Percentiles rank a stretch among this genome's conserved stretches.
Evolutionary conservation across 129 eudicot species (phyloP).

Genomic region (Erigeron canadensis): DNA sequence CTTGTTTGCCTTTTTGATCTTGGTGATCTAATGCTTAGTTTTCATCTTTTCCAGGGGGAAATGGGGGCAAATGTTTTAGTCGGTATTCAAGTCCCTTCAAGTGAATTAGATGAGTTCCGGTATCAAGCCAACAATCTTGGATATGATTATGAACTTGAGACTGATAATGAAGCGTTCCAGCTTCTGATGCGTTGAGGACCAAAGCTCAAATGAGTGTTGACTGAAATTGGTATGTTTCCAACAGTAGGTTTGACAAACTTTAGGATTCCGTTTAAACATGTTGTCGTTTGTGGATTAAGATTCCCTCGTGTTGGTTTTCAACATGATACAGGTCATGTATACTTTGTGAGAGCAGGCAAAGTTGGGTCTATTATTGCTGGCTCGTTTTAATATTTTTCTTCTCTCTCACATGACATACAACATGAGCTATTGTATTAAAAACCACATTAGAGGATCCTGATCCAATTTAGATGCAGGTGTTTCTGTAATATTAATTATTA

Average conservation of each 20-base stretch:
- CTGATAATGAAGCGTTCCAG: constrained; percentile 59
- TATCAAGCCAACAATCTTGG: constrained; percentile 74
- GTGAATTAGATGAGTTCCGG: constrained; percentile 60
- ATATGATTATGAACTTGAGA: constrained; percentile 69
- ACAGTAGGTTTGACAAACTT: constrained; percentile 8
- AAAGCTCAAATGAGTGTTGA: constrained; percentile 2
- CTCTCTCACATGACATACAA: no score
- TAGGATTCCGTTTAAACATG: background rate
- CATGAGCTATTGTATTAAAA: no score
- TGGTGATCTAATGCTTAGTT: constrained; percentile 1
- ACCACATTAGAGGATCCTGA: no score
- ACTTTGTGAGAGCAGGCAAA: no score
- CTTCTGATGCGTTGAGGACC: constrained; percentile 74
- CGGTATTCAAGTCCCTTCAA: constrained; percentile 69
- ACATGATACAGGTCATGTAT: no score
- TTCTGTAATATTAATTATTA: background rate
- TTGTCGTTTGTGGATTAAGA: background rate
- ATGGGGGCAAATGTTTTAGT: constrained; percentile 95
- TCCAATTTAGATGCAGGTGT: constrained; percentile 19
- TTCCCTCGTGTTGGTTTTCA: no score
- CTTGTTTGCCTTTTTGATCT: background rate
- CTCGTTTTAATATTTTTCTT: no score
- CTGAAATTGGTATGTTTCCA: background rate
- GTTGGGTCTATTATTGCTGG: no score
- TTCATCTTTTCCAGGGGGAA: constrained; percentile 57